These are phyloP conservation scores for Penicillium frequentans DNA, from an alignment of 2,329 filamentous ascomycete genomes.

Conservation along the genomic window DNA sequence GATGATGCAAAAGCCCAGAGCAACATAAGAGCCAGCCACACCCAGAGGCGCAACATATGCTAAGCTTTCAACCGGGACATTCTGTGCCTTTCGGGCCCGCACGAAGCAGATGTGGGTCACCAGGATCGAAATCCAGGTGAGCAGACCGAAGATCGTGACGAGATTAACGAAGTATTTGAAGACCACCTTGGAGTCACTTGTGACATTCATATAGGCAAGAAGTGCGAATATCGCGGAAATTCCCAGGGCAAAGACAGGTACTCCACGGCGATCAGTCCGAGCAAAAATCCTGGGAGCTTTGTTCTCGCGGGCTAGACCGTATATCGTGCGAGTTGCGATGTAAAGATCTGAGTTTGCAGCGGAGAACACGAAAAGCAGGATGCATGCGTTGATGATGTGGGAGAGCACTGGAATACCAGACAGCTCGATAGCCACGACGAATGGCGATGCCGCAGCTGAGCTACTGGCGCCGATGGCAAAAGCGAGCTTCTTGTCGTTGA, in stretches of 20 bases:
- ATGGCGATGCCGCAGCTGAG: slow-evolving; percentile 66
- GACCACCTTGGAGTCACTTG: slow-evolving; percentile 56
- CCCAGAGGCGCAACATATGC: slow-evolving; percentile 72
- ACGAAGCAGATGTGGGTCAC: slow-evolving; percentile 68
- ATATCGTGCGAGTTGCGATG: slow-evolving; percentile 71
- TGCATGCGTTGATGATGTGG: slow-evolving; percentile 71
- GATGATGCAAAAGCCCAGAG: slow-evolving; percentile 68
- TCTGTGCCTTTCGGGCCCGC: slow-evolving; percentile 61
- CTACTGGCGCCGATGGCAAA: slow-evolving; percentile 49
- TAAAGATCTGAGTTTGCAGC: slow-evolving; percentile 77
- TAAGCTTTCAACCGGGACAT: slow-evolving; percentile 55
- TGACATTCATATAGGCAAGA: slow-evolving; percentile 68
- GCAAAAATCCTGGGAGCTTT: slow-evolving; percentile 72
- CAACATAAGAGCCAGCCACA: slow-evolving; percentile 65
- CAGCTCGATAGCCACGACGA: slow-evolving; percentile 69
- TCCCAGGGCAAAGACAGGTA: slow-evolving; percentile 66
- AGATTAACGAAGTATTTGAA: slow-evolving; percentile 69
- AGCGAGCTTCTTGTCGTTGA: slow-evolving; percentile 60
- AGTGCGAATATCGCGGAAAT: slow-evolving; percentile 63
- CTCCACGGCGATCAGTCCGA: slow-evolving; percentile 68
- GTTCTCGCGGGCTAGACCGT: slow-evolving; percentile 70
- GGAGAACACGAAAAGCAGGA: slow-evolving; percentile 73
- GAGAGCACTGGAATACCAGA: slow-evolving; percentile 64
- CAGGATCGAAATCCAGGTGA: slow-evolving; percentile 68
- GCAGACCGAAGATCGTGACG: slow-evolving; percentile 64